phyloP scores from a whole-genome alignment of 2,329 filamentous ascomycete species.

The Zasmidium angulare region DNA sequence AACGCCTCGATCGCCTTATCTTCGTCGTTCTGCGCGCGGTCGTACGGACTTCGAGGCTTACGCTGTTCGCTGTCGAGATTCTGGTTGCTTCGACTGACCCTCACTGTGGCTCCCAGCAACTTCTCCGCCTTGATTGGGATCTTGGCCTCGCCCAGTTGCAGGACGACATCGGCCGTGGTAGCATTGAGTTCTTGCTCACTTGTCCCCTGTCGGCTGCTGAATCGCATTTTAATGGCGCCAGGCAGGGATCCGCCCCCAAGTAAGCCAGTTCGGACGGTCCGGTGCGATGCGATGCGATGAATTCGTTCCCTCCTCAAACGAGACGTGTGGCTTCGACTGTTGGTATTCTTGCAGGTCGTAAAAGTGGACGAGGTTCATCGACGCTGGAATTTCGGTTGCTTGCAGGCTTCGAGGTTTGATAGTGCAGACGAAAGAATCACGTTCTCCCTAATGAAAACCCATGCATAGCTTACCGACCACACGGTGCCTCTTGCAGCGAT shows the following conservation, averaged over 20 bases:
- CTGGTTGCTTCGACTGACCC: neutral
- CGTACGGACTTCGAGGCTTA: neutral
- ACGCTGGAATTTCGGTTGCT: neutral
- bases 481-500: neutral
- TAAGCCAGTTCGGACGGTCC: neutral
- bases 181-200: neutral
- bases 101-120: slow-evolving; percentile 14
- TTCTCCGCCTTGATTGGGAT: slow-evolving; percentile 22
- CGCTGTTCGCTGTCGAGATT: neutral
- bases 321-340: neutral
- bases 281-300: no score
- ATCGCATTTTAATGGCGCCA: neutral
- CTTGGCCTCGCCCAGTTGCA: slow-evolving; percentile 18
- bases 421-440: neutral
- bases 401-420: neutral
- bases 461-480: neutral
- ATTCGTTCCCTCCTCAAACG: neutral
- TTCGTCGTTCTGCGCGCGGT: slow-evolving; percentile 2
- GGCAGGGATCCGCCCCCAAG: neutral
- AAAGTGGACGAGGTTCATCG: neutral
- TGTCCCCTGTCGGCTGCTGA: neutral
- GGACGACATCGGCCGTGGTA: slow-evolving; percentile 12
- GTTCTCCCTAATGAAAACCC: neutral
- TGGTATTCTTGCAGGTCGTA: neutral
- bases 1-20: slow-evolving; percentile 16